These are phyloP conservation scores for Tetrahymena malaccensis DNA, from an alignment of 73 alveolate genomes.

Conservation along the genomic window DNA sequence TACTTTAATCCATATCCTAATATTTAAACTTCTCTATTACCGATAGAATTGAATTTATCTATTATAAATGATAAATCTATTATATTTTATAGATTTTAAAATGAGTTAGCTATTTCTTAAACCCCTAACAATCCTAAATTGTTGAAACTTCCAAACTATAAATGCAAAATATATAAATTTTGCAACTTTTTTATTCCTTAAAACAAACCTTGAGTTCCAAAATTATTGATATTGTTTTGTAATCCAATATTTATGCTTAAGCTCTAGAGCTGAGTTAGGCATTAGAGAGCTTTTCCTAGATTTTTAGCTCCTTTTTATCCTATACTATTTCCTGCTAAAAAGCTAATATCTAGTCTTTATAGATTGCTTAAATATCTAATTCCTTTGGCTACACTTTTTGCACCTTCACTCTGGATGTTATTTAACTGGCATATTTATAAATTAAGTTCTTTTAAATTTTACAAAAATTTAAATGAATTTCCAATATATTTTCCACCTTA, in stretches of 20 bases:
- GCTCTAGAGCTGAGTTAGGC: background rate
- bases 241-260: background rate
- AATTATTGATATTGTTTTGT: background rate
- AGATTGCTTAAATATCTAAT: background rate
- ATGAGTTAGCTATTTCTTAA: background rate
- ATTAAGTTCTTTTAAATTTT: background rate
- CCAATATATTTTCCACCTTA: background rate
- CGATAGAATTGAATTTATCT: background rate
- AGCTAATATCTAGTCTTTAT: background rate
- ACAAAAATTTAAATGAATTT: background rate
- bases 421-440: background rate
- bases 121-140: background rate
- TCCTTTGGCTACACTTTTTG: background rate
- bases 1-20: background rate
- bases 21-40: background rate
- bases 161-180: background rate
- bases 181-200: background rate
- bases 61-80: background rate
- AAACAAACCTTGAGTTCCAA: background rate
- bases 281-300: background rate
- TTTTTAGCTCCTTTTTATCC: background rate
- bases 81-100: background rate
- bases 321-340: background rate
- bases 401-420: background rate
- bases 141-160: background rate